Conservation (phyloP, 495 filamentous ascomycete species). For the Talaromyces thailandensis region DNA sequence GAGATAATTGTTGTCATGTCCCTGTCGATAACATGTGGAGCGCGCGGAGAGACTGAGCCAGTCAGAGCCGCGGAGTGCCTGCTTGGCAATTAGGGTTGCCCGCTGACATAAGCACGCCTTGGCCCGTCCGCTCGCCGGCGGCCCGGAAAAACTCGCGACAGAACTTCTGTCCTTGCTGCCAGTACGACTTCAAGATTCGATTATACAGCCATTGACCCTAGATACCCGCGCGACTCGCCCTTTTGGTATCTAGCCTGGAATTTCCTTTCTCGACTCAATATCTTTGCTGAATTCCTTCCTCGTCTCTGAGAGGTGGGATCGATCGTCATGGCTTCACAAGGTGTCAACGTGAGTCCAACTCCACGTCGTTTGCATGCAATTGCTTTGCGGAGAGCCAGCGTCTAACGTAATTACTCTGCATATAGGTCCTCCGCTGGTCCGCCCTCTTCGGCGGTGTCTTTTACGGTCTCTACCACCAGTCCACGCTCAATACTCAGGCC, state of each 20-base stretch:
- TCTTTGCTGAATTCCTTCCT: slow-evolving; percentile 16
- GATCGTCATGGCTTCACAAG: slow-evolving; percentile 35
- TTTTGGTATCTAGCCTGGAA: slow-evolving; percentile 20
- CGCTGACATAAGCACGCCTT: slow-evolving; percentile 36
- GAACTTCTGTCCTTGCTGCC: slow-evolving; percentile 28
- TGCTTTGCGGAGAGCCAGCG: not conserved
- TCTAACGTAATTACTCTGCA: slow-evolving; percentile 7
- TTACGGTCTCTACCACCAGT: slow-evolving; percentile 91
- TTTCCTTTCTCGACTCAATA: not conserved
- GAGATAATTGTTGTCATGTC: not conserved
- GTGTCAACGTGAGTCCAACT: slow-evolving; percentile 40
- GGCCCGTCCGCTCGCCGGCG: slow-evolving; percentile 16
- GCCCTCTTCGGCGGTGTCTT: slow-evolving; percentile 79
- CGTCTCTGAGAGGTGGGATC: slow-evolving; percentile 17
- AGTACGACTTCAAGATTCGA: slow-evolving; percentile 6
- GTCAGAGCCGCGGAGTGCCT: not conserved
- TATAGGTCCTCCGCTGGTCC: slow-evolving; percentile 88
- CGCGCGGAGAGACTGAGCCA: not conserved
- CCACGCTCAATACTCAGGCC: slow-evolving; percentile 55
- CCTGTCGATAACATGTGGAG: not conserved
- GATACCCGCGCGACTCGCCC: slow-evolving; percentile 22
- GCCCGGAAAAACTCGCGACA: slow-evolving; percentile 47
- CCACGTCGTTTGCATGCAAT: not conserved
- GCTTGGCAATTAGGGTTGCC: not conserved
- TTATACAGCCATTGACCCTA: slow-evolving; percentile 32